phyloP scores from a whole-genome alignment of 1,284 basidiomycete genomes.

The Rhodotorula sp. region DNA sequence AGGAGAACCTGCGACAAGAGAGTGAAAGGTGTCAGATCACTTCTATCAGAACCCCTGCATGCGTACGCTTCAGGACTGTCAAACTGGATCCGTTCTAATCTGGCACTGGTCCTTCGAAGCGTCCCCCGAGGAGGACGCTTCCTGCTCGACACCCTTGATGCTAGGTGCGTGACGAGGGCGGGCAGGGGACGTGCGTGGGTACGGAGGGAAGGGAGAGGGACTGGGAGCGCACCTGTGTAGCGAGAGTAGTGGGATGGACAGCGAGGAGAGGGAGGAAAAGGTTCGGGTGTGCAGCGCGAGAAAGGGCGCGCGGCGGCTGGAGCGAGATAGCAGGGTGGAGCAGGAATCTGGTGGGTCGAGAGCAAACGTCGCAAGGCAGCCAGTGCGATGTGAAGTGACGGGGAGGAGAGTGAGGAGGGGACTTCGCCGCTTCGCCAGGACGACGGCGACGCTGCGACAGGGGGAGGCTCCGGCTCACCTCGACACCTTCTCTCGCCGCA shows the following conservation, averaged over 20 bases:
- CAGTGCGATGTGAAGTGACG: background rate
- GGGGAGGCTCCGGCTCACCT: background rate
- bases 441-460: background rate
- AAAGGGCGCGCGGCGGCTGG: no score
- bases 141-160: no score
- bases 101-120: background rate
- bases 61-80: constrained; percentile 6
- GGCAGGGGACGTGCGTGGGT: background rate
- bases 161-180: background rate
- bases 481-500: no score
- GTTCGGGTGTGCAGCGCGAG: no score
- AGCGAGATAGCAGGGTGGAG: background rate
- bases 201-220: no score
- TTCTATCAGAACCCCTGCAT: constrained; percentile 19
- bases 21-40: constrained; percentile 1
- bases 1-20: background rate
- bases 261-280: no score
- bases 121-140: background rate
- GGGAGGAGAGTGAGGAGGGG: background rate
- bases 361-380: no score
- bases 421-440: background rate
- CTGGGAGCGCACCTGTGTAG: no score
- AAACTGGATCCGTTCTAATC: constrained; percentile 9
- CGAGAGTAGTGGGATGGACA: no score
- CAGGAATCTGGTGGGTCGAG: background rate